Base-by-base conservation (phyloP, 2,329 filamentous ascomycete species). In the Trichoderma koningii region DNA sequence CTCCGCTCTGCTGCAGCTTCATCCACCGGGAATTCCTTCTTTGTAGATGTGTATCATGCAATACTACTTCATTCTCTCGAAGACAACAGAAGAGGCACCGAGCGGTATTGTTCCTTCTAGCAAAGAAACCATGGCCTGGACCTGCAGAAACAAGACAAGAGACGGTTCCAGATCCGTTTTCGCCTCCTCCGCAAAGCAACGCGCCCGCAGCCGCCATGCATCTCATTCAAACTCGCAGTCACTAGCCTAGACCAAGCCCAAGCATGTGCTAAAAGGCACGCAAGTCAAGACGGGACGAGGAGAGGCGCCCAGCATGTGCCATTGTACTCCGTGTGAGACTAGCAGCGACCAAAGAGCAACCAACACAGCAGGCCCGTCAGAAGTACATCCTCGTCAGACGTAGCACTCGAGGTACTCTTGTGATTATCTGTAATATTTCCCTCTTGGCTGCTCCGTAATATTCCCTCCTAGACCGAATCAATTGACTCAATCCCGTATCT, bases 191-290 rank as follows among this genome's bases (percentile, higher is more conserved):
- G 60, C 50, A 63, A 19, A n/a, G 60, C 50, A 50, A 28, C 50
- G 60, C 60, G 60, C 60, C 60, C 38, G 60, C 60, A n/a, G 44
- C 50, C 41, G 50, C 60, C 59, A 53, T 62, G 55, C 55, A 38
- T 53, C 52, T 4, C 21, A 28, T 55, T 42, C 19, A 41, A 41
- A 42, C 26, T 15, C 28, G 34, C 34, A 38, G 34, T 38, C 10
- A 38, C 34, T 34, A 9, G 17, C 38, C 26, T 48, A 19, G 44
- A n/a, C 7, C n/a, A 19, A 21, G 17, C n/a, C 17, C 9, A 5
- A 47, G 45, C 19, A 47, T 21, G 50, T 52, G n/a, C 26, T 21
- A 19, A 15, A 19, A 19, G 30, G 30, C 28, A 30, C 30, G 30
- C 30, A 34, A 10, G 9, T 34, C 44, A 51, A 30, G 21, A 38